These are phyloP conservation scores for Artemisia tridentata DNA, from an alignment of 129 eudicot genomes.

Conservation along the genomic window DNA sequence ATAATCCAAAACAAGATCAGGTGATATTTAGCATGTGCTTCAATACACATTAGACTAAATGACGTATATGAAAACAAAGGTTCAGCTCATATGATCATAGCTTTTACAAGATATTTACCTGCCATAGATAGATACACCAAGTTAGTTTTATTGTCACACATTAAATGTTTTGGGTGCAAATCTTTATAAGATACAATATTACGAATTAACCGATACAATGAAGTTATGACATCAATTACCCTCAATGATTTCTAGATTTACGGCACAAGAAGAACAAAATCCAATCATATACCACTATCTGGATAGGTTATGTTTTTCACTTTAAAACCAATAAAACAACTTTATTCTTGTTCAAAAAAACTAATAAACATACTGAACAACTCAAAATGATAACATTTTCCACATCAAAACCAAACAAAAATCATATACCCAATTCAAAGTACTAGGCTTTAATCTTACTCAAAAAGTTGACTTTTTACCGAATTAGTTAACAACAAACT, in stretches of 20 bases:
- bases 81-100: too few relatives aligned
- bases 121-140: too few relatives aligned
- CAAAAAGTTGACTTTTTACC: not conserved
- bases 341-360: not conserved
- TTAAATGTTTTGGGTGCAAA: too few relatives aligned
- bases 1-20: constrained; percentile 7
- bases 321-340: not conserved
- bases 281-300: not conserved
- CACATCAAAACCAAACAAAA: constrained; percentile 3
- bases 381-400: constrained; percentile 4
- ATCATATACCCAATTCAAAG: not conserved
- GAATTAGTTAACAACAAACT: too few relatives aligned
- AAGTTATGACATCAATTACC: not conserved
- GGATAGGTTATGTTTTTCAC: not conserved
- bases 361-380: not conserved
- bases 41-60: too few relatives aligned
- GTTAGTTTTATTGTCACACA: too few relatives aligned
- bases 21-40: not conserved
- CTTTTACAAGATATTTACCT: too few relatives aligned
- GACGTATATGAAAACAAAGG: too few relatives aligned
- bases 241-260: not conserved
- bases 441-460: not conserved
- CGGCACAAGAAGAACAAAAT: not conserved
- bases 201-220: not conserved
- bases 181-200: not conserved